Base-by-base conservation (phyloP, 192 early-diverging fungal genomes). In the Mortierella alpina region DNA sequence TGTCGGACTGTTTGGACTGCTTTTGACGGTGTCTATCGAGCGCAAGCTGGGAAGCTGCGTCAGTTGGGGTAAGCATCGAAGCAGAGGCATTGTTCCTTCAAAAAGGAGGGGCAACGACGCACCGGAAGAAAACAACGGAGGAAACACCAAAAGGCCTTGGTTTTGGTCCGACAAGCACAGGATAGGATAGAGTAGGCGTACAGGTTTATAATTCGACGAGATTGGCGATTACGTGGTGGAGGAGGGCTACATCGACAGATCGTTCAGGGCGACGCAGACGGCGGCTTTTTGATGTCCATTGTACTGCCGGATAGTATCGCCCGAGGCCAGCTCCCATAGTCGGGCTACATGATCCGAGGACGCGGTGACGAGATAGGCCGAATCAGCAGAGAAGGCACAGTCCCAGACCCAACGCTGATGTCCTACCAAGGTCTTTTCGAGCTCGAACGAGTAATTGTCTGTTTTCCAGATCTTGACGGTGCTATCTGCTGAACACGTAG, bases 321-420 rank as follows among this genome's bases (percentile, higher is more conserved):
- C 93, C 2, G 90, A 85, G 1, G 88, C 72, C 22, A 96, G 76
- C 67, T 96, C 93, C 95, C 95, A 96, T 39, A 96, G 68, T 20
- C 92, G 68, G 7, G 95, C 94, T 7, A 90, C 87, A 80, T 95
- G 92, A 74, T 96, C 95, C 7, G 93, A 95, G 5, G 94, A 95
- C 4, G 91, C 95, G 89, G 95, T 95, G 0, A 97, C 94, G 18
- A 97, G 82, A 76, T 96, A 96, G 13, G 95, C 95, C 15, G 95
- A 97, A 69, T 97, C 95, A 0, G 95, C 95, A 18, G 93, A 94
- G 73, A 97, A 97, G 0, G 93, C 91, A 73, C 92, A 93, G 81
- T 97, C 95, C 95, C 95, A 97, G 2, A 95, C 95, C 95, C 95
- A 97, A 61, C 93, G 84, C 61, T 92, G 89, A 82, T 97, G 95